phyloP scores from a whole-genome alignment of 2,329 filamentous ascomycete genomes.

The Epichloe aotearoae region DNA sequence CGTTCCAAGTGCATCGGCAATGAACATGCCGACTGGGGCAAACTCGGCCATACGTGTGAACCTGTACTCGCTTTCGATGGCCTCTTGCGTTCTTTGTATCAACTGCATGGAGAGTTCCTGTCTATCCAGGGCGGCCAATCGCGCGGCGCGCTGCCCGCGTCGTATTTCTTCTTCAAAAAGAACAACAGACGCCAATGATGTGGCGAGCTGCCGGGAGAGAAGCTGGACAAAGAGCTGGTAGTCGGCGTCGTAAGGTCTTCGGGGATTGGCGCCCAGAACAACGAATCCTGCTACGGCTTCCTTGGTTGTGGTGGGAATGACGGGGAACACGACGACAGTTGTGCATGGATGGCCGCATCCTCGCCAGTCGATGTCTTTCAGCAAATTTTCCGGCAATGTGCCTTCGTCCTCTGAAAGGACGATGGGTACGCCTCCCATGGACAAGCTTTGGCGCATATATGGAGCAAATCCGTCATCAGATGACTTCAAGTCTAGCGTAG shows the following conservation, averaged over 20 bases:
- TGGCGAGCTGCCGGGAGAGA: constrained; percentile 61
- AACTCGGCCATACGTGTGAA: constrained; percentile 80
- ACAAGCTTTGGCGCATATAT: constrained; percentile 63
- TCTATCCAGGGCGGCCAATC: constrained; percentile 60
- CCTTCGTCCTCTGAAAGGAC: constrained; percentile 54
- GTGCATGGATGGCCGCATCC: constrained; percentile 59
- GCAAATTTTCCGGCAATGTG: constrained; percentile 49
- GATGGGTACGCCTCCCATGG: constrained; percentile 49
- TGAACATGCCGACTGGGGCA: constrained; percentile 74
- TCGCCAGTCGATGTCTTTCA: constrained; percentile 55
- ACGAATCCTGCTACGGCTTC: constrained; percentile 67
- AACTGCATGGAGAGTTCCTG: constrained; percentile 68
- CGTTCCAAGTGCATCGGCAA: constrained; percentile 55
- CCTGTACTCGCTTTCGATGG: constrained; percentile 56
- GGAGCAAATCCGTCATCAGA: constrained; percentile 63
- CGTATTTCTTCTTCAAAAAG: constrained; percentile 74
- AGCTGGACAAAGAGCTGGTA: constrained; percentile 68
- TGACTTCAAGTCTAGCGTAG: constrained; percentile 52
- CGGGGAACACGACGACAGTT: constrained; percentile 63
- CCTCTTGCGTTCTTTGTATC: constrained; percentile 48
- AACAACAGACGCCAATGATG: constrained; percentile 68
- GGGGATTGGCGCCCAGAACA: constrained; percentile 65
- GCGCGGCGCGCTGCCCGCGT: constrained; percentile 59
- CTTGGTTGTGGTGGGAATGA: constrained; percentile 59
- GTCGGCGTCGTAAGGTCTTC: constrained; percentile 67